Evolutionary conservation across 495 filamentous ascomycete species (phyloP).

Genomic region (Aspergillus bridgeri): DNA sequence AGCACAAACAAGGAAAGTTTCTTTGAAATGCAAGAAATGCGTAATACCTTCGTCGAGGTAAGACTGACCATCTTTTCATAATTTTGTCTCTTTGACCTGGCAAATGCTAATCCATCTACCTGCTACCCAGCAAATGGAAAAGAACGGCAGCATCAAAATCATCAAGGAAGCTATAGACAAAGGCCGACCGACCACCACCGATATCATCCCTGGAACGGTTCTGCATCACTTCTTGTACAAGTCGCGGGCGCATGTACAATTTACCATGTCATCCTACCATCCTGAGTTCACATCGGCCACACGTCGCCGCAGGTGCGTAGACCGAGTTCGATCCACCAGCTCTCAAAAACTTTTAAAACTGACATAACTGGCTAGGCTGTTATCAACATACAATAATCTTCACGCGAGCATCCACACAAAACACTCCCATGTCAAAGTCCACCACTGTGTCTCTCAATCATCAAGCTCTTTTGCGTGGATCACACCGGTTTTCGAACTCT

Average conservation of each 20-base stretch:
- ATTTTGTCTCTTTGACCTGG: too few relatives aligned
- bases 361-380: constrained; percentile 48
- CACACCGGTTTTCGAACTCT: constrained; percentile 87
- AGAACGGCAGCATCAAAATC: constrained; percentile 67
- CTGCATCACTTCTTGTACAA: constrained; percentile 94
- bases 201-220: constrained; percentile 75
- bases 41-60: constrained; percentile 70
- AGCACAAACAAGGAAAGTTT: constrained; percentile 91
- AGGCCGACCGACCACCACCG: constrained; percentile 64
- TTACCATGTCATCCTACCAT: constrained; percentile 79
- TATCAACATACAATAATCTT: constrained; percentile 79
- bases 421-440: constrained; percentile 77
- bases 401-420: constrained; percentile 82
- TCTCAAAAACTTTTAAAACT: too few relatives aligned
- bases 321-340: too few relatives aligned
- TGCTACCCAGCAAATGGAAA: constrained; percentile 57
- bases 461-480: constrained; percentile 83
- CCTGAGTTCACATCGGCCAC: constrained; percentile 65
- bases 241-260: constrained; percentile 88
- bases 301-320: constrained; percentile 57
- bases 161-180: constrained; percentile 68
- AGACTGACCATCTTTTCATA: constrained; percentile 3
- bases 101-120: background rate
- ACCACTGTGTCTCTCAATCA: constrained; percentile 71
- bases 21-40: constrained; percentile 83